phyloP scores from a whole-genome alignment of 2,329 filamentous ascomycete species.

The Exserohilum turcica region DNA sequence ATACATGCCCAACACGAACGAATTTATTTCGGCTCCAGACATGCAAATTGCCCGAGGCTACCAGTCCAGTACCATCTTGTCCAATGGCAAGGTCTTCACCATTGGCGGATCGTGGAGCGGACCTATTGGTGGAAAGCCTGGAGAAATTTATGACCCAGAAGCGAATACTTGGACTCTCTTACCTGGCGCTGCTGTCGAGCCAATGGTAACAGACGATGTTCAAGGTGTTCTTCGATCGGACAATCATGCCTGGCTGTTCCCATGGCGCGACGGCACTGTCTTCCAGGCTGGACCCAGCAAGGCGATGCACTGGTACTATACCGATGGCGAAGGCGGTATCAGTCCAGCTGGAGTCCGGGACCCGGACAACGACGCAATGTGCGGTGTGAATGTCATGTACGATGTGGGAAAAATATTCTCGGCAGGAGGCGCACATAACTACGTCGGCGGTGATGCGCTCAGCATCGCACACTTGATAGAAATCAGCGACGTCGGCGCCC shows the following conservation, averaged over 20 bases:
- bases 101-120: slow-evolving; percentile 29
- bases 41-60: slow-evolving; percentile 27
- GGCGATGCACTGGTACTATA: slow-evolving; percentile 62
- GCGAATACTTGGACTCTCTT: slow-evolving; percentile 22
- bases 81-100: slow-evolving; percentile 26
- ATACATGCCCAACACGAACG: slow-evolving; percentile 21
- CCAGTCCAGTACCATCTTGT: slow-evolving; percentile 22
- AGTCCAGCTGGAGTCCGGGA: slow-evolving; percentile 51
- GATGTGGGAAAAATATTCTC: slow-evolving; percentile 50
- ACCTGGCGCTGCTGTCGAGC: slow-evolving; percentile 21
- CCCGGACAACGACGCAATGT: slow-evolving; percentile 39
- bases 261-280: slow-evolving; percentile 38
- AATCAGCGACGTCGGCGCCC: slow-evolving; percentile 21
- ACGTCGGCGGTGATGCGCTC: slow-evolving; percentile 14
- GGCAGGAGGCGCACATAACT: slow-evolving; percentile 23
- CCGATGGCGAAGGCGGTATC: slow-evolving; percentile 49
- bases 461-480: slow-evolving; percentile 22
- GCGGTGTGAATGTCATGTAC: slow-evolving; percentile 57
- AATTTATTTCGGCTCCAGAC: slow-evolving; percentile 17
- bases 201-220: slow-evolving; percentile 25
- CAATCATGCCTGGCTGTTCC: slow-evolving; percentile 31
- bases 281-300: slow-evolving; percentile 61
- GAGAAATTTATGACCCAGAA: slow-evolving; percentile 22
- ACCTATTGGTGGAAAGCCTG: slow-evolving; percentile 16
- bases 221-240: slow-evolving; percentile 23